phyloP scores from a whole-genome alignment of 2,329 filamentous ascomycete genomes.

The Volutella citrinella region DNA sequence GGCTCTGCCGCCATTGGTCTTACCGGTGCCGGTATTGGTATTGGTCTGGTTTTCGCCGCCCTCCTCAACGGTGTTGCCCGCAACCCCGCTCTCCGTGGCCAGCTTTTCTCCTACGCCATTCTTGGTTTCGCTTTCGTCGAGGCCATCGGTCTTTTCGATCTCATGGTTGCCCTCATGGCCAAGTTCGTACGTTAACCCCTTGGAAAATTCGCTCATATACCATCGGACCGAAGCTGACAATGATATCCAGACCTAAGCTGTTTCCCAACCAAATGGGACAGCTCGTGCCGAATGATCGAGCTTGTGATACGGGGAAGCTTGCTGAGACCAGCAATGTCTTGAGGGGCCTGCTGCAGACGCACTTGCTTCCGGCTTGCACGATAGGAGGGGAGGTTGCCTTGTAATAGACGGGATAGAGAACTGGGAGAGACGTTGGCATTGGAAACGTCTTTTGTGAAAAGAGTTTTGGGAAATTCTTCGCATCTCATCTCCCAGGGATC shows the following conservation, averaged over 20 bases:
- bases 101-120: constrained; percentile 96
- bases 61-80: constrained; percentile 87
- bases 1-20: constrained; percentile 88
- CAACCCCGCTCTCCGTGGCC: constrained; percentile 91
- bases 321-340: constrained; percentile 25
- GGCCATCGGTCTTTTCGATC: constrained; percentile 84
- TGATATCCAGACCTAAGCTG: constrained; percentile 34
- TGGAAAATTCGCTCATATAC: neutral
- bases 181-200: constrained; percentile 65
- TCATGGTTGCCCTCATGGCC: constrained; percentile 92
- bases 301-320: constrained; percentile 29
- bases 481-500: constrained; percentile 32
- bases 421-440: constrained; percentile 32
- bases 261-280: constrained; percentile 30
- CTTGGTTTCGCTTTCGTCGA: constrained; percentile 94
- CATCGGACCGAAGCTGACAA: constrained; percentile 9
- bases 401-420: constrained; percentile 41
- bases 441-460: constrained; percentile 33
- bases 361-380: constrained; percentile 29
- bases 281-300: constrained; percentile 36
- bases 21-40: constrained; percentile 90
- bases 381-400: constrained; percentile 36
- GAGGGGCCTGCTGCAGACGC: constrained; percentile 23
- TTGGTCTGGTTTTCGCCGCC: constrained; percentile 89
- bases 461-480: constrained; percentile 33